These are phyloP conservation scores for Ploettnerulaceae sp. DNA, from an alignment of 2,329 filamentous ascomycete species.

Conservation along the genomic window DNA sequence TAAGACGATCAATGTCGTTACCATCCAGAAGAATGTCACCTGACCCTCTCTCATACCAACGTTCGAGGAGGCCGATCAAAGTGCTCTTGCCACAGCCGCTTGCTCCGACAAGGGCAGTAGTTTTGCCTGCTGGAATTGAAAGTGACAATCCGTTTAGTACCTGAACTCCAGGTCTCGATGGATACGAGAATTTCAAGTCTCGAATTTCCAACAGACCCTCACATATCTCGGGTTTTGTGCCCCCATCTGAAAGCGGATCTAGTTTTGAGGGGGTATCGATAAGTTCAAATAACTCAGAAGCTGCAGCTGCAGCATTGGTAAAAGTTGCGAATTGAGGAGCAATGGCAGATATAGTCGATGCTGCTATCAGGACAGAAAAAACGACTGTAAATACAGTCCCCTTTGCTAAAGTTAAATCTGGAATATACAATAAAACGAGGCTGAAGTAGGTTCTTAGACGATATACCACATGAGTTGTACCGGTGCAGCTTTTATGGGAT, in stretches of 20 bases:
- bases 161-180: slow-evolving; percentile 8
- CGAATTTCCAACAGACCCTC: slow-evolving; percentile 10
- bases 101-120: slow-evolving; percentile 11
- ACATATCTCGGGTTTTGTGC: slow-evolving; percentile 26
- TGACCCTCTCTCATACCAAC: slow-evolving; percentile 11
- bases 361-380: slow-evolving; percentile 44
- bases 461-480: too few species aligned
- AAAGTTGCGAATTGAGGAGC: slow-evolving; percentile 44
- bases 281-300: slow-evolving; percentile 43
- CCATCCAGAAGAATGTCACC: slow-evolving; percentile 9
- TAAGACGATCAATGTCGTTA: slow-evolving; percentile 5
- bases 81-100: slow-evolving; percentile 14
- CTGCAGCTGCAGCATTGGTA: slow-evolving; percentile 43
- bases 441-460: too few species aligned
- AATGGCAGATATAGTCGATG: slow-evolving; percentile 43
- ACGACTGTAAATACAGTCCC: slow-evolving; percentile 47
- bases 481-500: too few species aligned
- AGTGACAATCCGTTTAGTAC: slow-evolving; percentile 7
- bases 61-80: slow-evolving; percentile 8
- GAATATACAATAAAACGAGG: too few species aligned
- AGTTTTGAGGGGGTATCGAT: slow-evolving; percentile 43
- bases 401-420: too few species aligned
- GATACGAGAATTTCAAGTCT: slow-evolving; percentile 13
- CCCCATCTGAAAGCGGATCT: slow-evolving; percentile 40
- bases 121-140: slow-evolving; percentile 9